These are phyloP conservation scores for Oxytropis ochrocephala DNA, from an alignment of 306 rosid species.

Conservation along the genomic window DNA sequence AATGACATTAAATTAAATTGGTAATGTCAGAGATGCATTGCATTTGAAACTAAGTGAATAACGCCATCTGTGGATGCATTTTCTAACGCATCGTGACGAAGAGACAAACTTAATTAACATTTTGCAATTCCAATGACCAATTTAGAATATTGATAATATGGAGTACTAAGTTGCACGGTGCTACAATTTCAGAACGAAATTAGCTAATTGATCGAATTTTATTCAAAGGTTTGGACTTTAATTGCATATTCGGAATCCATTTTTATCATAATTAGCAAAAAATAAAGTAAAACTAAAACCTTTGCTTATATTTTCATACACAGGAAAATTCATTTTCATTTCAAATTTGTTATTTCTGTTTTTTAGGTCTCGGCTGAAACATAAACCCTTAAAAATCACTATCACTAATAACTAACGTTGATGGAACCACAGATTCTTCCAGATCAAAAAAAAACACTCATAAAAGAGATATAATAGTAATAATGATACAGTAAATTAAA, in stretches of 20 bases:
- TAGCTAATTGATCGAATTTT: too few relatives aligned
- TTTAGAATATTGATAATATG: too few relatives aligned
- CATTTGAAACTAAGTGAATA: too few relatives aligned
- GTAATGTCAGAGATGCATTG: too few relatives aligned
- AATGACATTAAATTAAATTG: too few relatives aligned
- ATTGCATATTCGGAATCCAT: background rate
- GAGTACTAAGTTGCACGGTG: too few relatives aligned
- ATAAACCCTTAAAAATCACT: background rate
- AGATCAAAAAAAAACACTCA: background rate
- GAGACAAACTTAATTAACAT: too few relatives aligned
- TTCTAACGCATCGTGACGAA: too few relatives aligned
- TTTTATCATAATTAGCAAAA: background rate
- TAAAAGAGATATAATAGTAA: background rate
- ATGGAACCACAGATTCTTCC: background rate
- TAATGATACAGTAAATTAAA: background rate
- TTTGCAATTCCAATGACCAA: too few relatives aligned
- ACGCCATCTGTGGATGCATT: too few relatives aligned
- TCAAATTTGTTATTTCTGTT: background rate
- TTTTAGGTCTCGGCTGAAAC: background rate
- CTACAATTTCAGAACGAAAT: too few relatives aligned
- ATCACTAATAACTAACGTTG: background rate
- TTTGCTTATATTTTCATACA: background rate
- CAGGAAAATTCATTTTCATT: background rate
- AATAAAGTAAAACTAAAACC: background rate
- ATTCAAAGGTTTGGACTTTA: background rate